Percentiles rank a stretch among this genome's conserved stretches.
Conservation (phyloP, 768 basidiomycete species). For the Podaxis sp. region DNA sequence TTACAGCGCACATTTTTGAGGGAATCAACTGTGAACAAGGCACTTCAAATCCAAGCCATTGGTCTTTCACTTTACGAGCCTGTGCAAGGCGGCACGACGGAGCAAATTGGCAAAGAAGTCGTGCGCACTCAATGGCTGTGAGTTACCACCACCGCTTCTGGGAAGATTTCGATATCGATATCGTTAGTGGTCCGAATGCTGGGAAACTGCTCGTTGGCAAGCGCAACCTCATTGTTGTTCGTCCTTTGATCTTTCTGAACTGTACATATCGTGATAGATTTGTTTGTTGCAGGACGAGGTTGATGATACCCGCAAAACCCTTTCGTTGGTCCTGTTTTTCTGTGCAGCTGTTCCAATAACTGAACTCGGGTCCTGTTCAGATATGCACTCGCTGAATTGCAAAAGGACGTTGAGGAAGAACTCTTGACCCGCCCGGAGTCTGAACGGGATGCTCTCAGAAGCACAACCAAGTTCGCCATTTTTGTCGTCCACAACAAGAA, state of each 20-base stretch:
- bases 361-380: constrained; percentile 33
- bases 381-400: constrained; percentile 87
- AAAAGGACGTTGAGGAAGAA: constrained; percentile 82
- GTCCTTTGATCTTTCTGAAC: constrained; percentile 24
- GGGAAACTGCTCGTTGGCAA: constrained; percentile 75
- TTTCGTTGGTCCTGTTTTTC: constrained; percentile 51
- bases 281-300: constrained; percentile 66
- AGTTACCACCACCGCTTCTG: constrained; percentile 26
- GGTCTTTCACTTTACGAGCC: constrained; percentile 95
- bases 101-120: constrained; percentile 81
- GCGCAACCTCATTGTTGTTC: constrained; percentile 77
- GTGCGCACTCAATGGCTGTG: constrained; percentile 97
- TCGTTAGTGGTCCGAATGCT: constrained; percentile 57
- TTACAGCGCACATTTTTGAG: constrained; percentile 77
- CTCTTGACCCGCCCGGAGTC: constrained; percentile 62
- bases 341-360: not conserved
- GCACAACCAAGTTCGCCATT: constrained; percentile 77
- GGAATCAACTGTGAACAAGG: constrained; percentile 62
- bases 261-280: not conserved
- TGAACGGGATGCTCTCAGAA: constrained; percentile 66
- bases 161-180: constrained; percentile 2
- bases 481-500: constrained; percentile 96
- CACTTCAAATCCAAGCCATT: constrained; percentile 93
- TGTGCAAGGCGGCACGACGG: constrained; percentile 67
- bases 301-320: constrained; percentile 85